These are phyloP conservation scores for Talaromyces sp. DNA, from an alignment of 2,329 filamentous ascomycete genomes.

Conservation along the genomic window DNA sequence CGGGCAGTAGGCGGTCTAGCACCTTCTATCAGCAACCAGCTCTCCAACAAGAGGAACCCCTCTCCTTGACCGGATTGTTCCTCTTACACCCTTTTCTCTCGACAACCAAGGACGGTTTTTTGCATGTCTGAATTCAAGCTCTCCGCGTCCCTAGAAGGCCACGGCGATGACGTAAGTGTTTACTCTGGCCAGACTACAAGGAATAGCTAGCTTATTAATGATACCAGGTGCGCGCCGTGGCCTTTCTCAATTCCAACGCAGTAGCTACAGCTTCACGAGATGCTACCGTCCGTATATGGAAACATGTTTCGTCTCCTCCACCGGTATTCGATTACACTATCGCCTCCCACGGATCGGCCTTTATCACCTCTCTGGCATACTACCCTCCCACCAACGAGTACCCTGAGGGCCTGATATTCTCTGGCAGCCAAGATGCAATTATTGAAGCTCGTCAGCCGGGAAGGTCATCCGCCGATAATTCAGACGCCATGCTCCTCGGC, in stretches of 20 bases:
- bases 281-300: conserved; percentile 84
- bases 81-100: not conserved
- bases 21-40: not conserved
- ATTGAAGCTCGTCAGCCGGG: conserved; percentile 80
- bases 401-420: conserved; percentile 76
- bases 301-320: conserved; percentile 59
- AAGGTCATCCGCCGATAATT: conserved; percentile 64
- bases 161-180: conserved; percentile 80
- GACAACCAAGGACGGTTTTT: not conserved
- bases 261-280: conserved; percentile 87
- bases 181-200: not conserved
- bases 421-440: conserved; percentile 85
- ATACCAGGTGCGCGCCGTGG: conserved; percentile 74
- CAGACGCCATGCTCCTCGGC: conserved; percentile 79
- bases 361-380: conserved; percentile 80
- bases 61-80: not conserved
- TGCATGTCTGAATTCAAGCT: conserved; percentile 71
- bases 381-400: conserved; percentile 63
- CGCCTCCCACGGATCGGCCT: conserved; percentile 72
- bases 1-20: not conserved
- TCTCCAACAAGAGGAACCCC: not conserved
- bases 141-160: conserved; percentile 80
- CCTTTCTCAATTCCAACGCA: conserved; percentile 66
- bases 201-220: conserved; percentile 36
- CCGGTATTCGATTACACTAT: conserved; percentile 73